Evolutionary conservation across 805 yeast species (phyloP), one percentile per base, ranked within the genome.

Genomic region (Barnettozyma siamensis): DNA sequence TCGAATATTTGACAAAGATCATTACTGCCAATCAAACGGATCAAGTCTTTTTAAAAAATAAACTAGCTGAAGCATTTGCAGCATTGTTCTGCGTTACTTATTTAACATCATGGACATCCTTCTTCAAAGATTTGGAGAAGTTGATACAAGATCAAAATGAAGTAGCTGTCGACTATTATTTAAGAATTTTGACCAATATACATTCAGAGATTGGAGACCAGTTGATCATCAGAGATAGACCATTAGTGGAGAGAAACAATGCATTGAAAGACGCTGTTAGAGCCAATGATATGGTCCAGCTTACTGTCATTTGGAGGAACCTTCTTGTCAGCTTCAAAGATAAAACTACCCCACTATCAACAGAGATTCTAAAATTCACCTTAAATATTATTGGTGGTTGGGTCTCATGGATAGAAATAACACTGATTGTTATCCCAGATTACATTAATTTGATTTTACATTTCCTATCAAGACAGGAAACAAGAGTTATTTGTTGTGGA

Each of bases 201-300:
- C 97, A 93, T 60, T 80, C 81, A 23, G 96, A 89, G 63, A 88
- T 93, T 51, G 99, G 95, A 27, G 99, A 93, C 60, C 93, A 85
- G 57, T 73, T 89, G 50, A 83, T 88, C 48, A 65, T 79, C 26
- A 76, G 95, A 53, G 76, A 83, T 10, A 77, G 77, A 49, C 75
- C 75, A 19, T 61, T 72, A 13, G 75, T 75, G 34, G 80, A 79
- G 35, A 75, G 86, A 53, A 86, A 84, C 60, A 82, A 75, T 50
- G 63, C 67, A 33, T 68, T 93, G 46, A 93, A 93, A 58, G 99
- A 93, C 62, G 69, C 76, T 20, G 82, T 93, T 50, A 75, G 99
- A 61, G 70, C 71, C 11, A 72, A 77, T 38, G 97, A 88, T 59
- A 81, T 91, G 80, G 65, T 69, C 17, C 60, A 66, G 9, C 64